Evolutionary conservation across 164 flowering plant genomes (phyloP).

Genomic region (Cinnamomum micranthum): DNA sequence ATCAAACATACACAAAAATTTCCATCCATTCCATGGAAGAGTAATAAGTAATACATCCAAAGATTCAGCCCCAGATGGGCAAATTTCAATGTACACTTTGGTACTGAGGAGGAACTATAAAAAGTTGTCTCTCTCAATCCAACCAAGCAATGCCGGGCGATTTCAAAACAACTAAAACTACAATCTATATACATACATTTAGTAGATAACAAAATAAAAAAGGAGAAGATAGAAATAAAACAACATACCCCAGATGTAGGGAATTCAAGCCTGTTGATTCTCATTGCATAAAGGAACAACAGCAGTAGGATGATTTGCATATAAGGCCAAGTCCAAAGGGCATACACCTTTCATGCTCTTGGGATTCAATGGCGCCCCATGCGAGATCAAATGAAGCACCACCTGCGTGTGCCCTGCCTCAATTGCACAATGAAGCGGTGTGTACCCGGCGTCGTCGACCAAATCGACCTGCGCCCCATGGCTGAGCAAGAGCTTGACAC

Average conservation of each 20-base stretch:
- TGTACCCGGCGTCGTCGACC: slow-evolving; percentile 56
- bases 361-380: slow-evolving; percentile 45
- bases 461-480: slow-evolving; percentile 48
- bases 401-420: slow-evolving; percentile 62
- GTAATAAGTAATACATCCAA: not conserved
- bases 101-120: slow-evolving; percentile 1
- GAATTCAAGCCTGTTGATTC: slow-evolving; percentile 20
- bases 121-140: slow-evolving; percentile 7
- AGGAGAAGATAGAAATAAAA: not conserved
- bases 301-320: slow-evolving; percentile 26
- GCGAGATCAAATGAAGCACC: slow-evolving; percentile 38
- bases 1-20: not conserved
- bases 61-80: not conserved
- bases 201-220: not conserved
- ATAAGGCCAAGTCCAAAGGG: slow-evolving; percentile 23
- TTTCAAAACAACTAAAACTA: slow-evolving; percentile 1
- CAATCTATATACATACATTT: not conserved
- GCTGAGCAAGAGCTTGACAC: slow-evolving; percentile 47
- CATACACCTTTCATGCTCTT: slow-evolving; percentile 34
- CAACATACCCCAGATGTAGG: not conserved
- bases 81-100: slow-evolving; percentile 2
- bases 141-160: slow-evolving; percentile 5
- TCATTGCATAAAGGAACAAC: slow-evolving; percentile 20
- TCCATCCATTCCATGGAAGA: not conserved
- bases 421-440: slow-evolving; percentile 60